Evolutionary conservation across 2,329 filamentous ascomycete species (phyloP).

Genomic region (Plenodomus tracheiphilus): DNA sequence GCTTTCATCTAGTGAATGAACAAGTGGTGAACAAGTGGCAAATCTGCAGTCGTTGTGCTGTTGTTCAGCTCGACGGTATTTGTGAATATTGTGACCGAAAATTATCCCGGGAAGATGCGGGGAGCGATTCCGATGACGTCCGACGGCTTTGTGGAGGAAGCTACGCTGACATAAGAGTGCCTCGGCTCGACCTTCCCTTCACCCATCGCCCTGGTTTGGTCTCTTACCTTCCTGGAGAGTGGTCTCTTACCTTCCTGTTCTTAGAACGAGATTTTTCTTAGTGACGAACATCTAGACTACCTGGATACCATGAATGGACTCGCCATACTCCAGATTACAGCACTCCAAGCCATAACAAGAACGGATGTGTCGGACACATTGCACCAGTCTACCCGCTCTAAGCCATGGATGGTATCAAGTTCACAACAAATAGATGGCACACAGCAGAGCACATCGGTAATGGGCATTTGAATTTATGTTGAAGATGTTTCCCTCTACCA

Average conservation of each 20-base stretch:
- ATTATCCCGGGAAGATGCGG: constrained; percentile 17
- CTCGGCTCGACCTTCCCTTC: constrained; percentile 11
- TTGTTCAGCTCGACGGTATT: not conserved
- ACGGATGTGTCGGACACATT: too few species aligned
- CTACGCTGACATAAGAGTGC: constrained; percentile 10
- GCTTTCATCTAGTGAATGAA: not conserved
- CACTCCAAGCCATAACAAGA: too few species aligned
- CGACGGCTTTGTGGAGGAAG: constrained; percentile 10
- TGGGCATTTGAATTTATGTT: too few species aligned
- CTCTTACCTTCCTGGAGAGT: not conserved
- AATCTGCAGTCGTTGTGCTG: not conserved
- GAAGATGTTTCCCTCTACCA: not conserved
- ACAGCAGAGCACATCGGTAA: too few species aligned
- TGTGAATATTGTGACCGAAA: constrained; percentile 1
- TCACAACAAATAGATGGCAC: too few species aligned
- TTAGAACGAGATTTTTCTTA: too few species aligned
- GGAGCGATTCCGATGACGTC: constrained; percentile 12
- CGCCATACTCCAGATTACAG: too few species aligned
- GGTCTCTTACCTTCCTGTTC: too few species aligned
- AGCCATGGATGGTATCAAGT: too few species aligned
- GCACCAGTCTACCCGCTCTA: too few species aligned
- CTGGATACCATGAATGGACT: too few species aligned
- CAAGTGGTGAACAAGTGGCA: not conserved
- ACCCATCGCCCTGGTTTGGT: constrained; percentile 2
- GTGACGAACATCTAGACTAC: too few species aligned